Base-by-base conservation (phyloP, 345 rosid genomes). In the Salix exigua region DNA sequence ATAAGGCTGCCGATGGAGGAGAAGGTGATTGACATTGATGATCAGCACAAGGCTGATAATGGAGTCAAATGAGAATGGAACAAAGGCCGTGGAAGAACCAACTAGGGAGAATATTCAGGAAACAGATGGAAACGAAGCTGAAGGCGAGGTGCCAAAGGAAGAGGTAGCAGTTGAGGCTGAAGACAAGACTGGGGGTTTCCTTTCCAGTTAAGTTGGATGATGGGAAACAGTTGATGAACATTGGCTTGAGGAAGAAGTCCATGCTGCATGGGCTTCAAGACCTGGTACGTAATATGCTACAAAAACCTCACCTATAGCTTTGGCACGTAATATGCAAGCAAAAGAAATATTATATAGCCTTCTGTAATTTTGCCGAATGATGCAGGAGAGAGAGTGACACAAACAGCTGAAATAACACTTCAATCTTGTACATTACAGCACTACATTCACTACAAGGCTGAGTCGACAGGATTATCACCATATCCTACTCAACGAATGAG, bases 191-290 rank as follows among this genome's bases (percentile, higher is more conserved):
- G 1, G 88, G 88, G 48, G 42, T 86, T 58, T 70, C 89, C 0
- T 89, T 85, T 72, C 89, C 88, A 0, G 87, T 87, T 46, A 80
- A 73, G 79, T 44, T 83, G 80, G 84, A 75, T 81, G 88, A 86
- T 73, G 93, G 88, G 82, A 86, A 82, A 83, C 84, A 76, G 63
- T 38, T 85, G 77, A 42, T 44, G 66, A 74, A 77, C 42, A 79
- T 79, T 71, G 87, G 89, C 21, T 14, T 88, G 75, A 79, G 85
- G 82, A 86, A 81, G 82, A 88, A 83, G 77, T 83, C 87, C 48
- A 64, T 85, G 77, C 87, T 83, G 92, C 73, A 14, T 89, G 67
- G 81, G 85, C 35, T 76, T 86, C 73, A 81, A 87, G 81, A 76
- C 82, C 53, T 82, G 91, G 91, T 80, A 83, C 44, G 44, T 8